Evolutionary conservation across 2,329 filamentous ascomycete species (phyloP).

Genomic region (Fusarium longipes): DNA sequence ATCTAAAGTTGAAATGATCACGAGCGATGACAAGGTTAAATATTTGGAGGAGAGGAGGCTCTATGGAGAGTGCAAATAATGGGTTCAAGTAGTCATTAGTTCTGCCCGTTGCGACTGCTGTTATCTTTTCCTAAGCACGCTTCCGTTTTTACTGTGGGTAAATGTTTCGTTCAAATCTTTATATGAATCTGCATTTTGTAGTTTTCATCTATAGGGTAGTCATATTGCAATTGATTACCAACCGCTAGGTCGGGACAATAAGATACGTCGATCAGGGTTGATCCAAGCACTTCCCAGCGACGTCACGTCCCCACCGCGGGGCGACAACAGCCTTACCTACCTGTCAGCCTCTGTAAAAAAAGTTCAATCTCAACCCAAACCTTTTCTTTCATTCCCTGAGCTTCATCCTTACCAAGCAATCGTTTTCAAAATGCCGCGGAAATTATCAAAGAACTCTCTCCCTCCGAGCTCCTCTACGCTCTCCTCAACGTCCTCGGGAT

Average conservation of each 20-base stretch:
- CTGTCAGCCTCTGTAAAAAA: conserved; percentile 14
- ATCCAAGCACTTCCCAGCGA: conserved; percentile 5
- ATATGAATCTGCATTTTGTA: neutral
- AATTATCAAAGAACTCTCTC: conserved; percentile 48
- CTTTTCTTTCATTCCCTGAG: neutral
- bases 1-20: too few species aligned
- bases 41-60: too few species aligned
- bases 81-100: too few species aligned
- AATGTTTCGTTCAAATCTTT: too few species aligned
- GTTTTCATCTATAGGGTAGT: neutral
- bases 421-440: conserved; percentile 48
- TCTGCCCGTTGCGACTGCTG: too few species aligned
- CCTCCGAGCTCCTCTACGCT: conserved; percentile 36
- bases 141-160: too few species aligned
- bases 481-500: conserved; percentile 45
- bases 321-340: neutral
- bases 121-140: too few species aligned
- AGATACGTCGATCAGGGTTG: conserved; percentile 1
- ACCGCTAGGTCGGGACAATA: neutral
- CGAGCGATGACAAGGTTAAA: too few species aligned
- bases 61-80: too few species aligned
- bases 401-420: neutral
- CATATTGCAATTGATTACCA: neutral
- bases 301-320: conserved; percentile 16
- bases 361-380: conserved; percentile 16